Evolutionary conservation across 2,329 filamentous ascomycete species (phyloP).

Genomic region (Coleophoma eucalyptorum): DNA sequence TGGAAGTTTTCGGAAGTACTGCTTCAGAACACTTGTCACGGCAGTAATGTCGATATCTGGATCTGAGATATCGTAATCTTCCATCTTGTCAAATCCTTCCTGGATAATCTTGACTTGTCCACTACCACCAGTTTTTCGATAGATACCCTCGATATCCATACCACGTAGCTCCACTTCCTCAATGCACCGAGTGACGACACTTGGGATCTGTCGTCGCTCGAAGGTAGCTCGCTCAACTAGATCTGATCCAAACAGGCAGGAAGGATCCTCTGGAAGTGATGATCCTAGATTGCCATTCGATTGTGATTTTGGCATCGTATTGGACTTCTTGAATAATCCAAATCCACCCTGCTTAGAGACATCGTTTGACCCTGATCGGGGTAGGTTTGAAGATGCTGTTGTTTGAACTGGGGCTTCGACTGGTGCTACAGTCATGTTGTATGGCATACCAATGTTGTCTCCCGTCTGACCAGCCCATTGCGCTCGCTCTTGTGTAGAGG

Average conservation of each 20-base stretch:
- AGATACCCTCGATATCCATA: constrained; percentile 97
- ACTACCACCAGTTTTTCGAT: constrained; percentile 92
- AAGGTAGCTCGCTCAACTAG: constrained; percentile 80
- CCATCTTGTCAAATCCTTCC: constrained; percentile 82
- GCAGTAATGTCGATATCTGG: constrained; percentile 92
- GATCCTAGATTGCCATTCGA: constrained; percentile 31
- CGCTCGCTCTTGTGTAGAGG: constrained; percentile 46
- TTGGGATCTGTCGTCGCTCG: constrained; percentile 85
- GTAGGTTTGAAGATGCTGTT: constrained; percentile 12
- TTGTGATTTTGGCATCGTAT: constrained; percentile 44
- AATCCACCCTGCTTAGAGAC: constrained; percentile 43
- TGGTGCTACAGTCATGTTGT: constrained; percentile 61
- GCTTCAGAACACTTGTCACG: constrained; percentile 92
- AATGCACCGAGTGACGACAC: constrained; percentile 88
- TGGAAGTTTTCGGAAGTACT: constrained; percentile 94
- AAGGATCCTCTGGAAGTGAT: constrained; percentile 45
- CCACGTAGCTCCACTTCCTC: constrained; percentile 94
- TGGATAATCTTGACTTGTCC: constrained; percentile 88
- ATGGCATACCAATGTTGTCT: constrained; percentile 66
- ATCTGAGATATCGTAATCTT: constrained; percentile 90
- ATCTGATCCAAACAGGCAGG: constrained; percentile 81
- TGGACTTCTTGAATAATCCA: constrained; percentile 59
- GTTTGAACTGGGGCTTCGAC: constrained; percentile 38
- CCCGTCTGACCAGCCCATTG: constrained; percentile 50
- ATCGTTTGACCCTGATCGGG: constrained; percentile 21